Percentiles rank a stretch among this genome's conserved stretches.
Conservation (phyloP, 352 stramenopile species). For the Blastocystis sp. region DNA sequence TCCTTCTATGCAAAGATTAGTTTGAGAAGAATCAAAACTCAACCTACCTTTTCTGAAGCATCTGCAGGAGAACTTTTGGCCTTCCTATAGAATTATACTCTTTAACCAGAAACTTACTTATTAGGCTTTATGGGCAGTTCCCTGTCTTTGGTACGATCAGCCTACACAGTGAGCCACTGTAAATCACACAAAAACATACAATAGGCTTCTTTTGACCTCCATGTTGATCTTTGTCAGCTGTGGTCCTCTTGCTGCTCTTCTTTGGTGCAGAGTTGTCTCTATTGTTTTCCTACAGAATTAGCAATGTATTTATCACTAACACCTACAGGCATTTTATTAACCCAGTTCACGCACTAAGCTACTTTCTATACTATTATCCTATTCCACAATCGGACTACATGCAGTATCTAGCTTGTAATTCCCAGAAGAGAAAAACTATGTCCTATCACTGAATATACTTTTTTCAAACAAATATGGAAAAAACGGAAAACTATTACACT, state of each 20-base stretch:
- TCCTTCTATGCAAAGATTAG: conserved; percentile 42
- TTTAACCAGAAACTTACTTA: not conserved
- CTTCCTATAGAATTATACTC: not conserved
- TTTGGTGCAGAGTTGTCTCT: not conserved
- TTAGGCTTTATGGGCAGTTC: not conserved
- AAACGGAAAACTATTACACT: not conserved
- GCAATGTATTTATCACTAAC: too few relatives aligned
- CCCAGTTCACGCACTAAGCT: too few relatives aligned
- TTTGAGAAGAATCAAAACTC: not conserved
- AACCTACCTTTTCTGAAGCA: conserved; percentile 29
- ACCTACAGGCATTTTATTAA: too few relatives aligned
- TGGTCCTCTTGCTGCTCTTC: not conserved
- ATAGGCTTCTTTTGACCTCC: not conserved
- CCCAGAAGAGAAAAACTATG: too few relatives aligned
- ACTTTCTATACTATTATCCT: too few relatives aligned
- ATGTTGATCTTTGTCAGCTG: not conserved
- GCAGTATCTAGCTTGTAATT: too few relatives aligned
- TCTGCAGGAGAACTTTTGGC: not conserved
- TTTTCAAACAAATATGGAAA: not conserved
- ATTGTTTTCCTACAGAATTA: not conserved
- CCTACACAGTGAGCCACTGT: not conserved
- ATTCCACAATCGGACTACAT: too few relatives aligned
- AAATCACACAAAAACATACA: not conserved
- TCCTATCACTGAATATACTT: too few relatives aligned
- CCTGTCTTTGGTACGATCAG: not conserved